These are phyloP conservation scores for Nigrograna mackinnonii DNA, from an alignment of 2,329 filamentous ascomycete species.

Conservation along the genomic window DNA sequence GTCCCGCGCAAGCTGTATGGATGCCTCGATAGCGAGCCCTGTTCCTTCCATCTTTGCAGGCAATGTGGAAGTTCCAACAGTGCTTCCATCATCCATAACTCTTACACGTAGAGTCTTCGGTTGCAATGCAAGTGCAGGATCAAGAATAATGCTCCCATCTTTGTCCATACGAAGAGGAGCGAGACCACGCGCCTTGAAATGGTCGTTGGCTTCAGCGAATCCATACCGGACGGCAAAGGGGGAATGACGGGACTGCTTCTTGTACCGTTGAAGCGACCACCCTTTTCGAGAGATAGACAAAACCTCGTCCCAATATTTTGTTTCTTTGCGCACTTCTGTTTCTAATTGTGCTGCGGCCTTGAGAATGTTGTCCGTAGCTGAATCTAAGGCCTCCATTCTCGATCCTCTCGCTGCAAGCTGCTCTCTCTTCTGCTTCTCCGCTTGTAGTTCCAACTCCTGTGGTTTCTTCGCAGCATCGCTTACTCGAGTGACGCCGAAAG, in stretches of 20 bases:
- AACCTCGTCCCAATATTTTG: slow-evolving; percentile 87
- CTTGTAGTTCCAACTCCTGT: slow-evolving; percentile 11
- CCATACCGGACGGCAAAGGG: slow-evolving; percentile 89
- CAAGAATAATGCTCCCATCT: slow-evolving; percentile 76
- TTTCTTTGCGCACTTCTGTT: slow-evolving; percentile 77
- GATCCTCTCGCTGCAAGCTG: slow-evolving; percentile 66
- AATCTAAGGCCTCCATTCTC: slow-evolving; percentile 76
- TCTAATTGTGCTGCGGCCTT: slow-evolving; percentile 73
- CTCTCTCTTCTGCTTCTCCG: slow-evolving; percentile 35
- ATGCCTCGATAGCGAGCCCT: slow-evolving; percentile 65
- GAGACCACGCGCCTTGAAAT: slow-evolving; percentile 72
- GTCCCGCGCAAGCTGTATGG: slow-evolving; percentile 75
- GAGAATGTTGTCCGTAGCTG: slow-evolving; percentile 73
- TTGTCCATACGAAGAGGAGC: slow-evolving; percentile 76
- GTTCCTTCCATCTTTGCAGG: slow-evolving; percentile 24
- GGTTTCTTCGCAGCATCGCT: background rate
- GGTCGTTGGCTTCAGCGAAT: slow-evolving; percentile 71
- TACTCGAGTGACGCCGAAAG: slow-evolving; percentile 29
- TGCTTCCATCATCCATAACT: slow-evolving; percentile 59
- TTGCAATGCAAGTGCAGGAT: slow-evolving; percentile 62
- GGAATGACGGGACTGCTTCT: slow-evolving; percentile 60
- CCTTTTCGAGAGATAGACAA: slow-evolving; percentile 79
- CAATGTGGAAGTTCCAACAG: slow-evolving; percentile 60
- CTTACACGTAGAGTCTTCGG: slow-evolving; percentile 69
- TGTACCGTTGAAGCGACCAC: slow-evolving; percentile 69